Evolutionary conservation across 108 stramenopile genomes (phyloP), one percentile per base, ranked within the genome.

Genomic region (Discostella pseudostelligera): DNA sequence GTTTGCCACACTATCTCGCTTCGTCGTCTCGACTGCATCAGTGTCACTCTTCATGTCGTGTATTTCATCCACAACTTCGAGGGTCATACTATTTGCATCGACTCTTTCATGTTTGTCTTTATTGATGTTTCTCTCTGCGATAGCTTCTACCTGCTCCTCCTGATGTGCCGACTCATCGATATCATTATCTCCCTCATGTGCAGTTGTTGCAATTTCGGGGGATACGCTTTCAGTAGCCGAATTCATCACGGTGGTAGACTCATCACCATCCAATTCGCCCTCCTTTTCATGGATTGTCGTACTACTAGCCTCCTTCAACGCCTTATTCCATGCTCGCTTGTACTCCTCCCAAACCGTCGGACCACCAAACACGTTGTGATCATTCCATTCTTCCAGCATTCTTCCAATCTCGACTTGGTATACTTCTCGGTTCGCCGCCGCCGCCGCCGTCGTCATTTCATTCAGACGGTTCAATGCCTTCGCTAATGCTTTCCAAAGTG

Each of bases 331-430:
- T n/a, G 56, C 66, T 56, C 44, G 59, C 39, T 36, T 45, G 39
- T 59, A 72, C 42, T 59, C 65, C 56, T 67, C 69, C 47, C 48
- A 50, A 26, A 69, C 59, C 2, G 86, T 85, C n/a, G 86, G 88
- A 21, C 84, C 86, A 49, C 83, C 88, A 71, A 90, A 90, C 4
- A 81, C 86, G 66, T 83, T 72, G 25, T 48, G 6, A 8, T 74
- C 65, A 49, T 86, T 84, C 89, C 89, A 90, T 40, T 72, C 59
- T 2, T 79, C 62, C 54, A 74, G 12, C 49, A 74, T 56, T 19
- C 32, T 46, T 28, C 46, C 44, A 40, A 78, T 29, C 59, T 61
- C 36, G 2, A 37, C 40, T 11, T 9, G 11, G 47, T 35, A 63
- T 11, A 44, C 26, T 12, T 26, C 53, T 22, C 42, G 32, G 16